Conservation (phyloP, 352 stramenopile species). For the Phytophthora agathidicida region DNA sequence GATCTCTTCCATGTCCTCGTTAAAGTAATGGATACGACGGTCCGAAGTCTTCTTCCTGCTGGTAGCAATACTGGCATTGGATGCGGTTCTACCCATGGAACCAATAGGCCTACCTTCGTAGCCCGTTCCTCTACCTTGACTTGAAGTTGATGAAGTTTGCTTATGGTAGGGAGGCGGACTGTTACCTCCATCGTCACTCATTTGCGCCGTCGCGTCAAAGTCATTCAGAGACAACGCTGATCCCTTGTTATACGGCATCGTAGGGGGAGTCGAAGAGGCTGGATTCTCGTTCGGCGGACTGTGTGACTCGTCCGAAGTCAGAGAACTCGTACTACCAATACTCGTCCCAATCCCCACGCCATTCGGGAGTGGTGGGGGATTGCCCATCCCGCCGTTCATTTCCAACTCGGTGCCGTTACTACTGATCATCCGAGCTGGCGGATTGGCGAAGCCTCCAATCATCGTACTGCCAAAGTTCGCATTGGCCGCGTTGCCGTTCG, state of each 20-base stretch:
- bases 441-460: conserved; percentile 22
- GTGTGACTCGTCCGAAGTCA: conserved; percentile 56
- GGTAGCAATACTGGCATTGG: conserved; percentile 38
- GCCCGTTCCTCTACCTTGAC: conserved; percentile 35
- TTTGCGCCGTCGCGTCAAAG: conserved; percentile 45
- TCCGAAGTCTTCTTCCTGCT: conserved; percentile 45
- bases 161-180: conserved; percentile 34
- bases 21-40: conserved; percentile 85
- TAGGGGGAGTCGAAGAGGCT: conserved; percentile 26
- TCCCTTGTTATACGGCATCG: conserved; percentile 34
- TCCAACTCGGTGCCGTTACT: conserved; percentile 42
- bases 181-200: conserved; percentile 33
- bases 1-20: conserved; percentile 90
- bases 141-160: conserved; percentile 25
- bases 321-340: conserved; percentile 53
- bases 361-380: conserved; percentile 15
- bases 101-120: conserved; percentile 35
- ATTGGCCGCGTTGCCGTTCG: conserved; percentile 14
- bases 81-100: conserved; percentile 40
- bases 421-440: conserved; percentile 21
- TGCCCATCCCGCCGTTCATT: conserved; percentile 13
- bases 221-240: conserved; percentile 54
- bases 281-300: conserved; percentile 45
- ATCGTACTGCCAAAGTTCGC: conserved; percentile 30
- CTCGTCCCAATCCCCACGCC: conserved; percentile 26